Conservation (phyloP, 495 filamentous ascomycete genomes). For the Aspergillus affinis region DNA sequence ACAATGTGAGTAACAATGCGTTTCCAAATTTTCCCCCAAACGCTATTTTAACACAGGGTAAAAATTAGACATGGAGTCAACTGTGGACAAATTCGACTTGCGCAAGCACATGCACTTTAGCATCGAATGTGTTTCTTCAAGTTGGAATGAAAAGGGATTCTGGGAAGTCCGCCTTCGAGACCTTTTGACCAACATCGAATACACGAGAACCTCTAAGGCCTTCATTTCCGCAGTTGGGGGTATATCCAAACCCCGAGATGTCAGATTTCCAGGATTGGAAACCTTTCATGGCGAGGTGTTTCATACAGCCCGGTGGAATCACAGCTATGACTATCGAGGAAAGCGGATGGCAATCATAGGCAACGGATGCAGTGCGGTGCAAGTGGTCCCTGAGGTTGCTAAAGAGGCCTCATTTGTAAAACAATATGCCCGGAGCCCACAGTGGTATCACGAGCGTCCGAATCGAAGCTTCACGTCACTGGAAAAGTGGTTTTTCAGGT, state of each 20-base stretch:
- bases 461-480: conserved; percentile 32
- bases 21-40: no score
- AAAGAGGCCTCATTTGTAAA: conserved; percentile 48
- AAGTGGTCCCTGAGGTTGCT: conserved; percentile 34
- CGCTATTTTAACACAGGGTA: no score
- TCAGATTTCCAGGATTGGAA: conserved; percentile 34
- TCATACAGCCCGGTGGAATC: conserved; percentile 50
- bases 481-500: conserved; percentile 32
- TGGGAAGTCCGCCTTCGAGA: conserved; percentile 28
- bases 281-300: conserved; percentile 44
- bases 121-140: conserved; percentile 22
- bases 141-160: conserved; percentile 29
- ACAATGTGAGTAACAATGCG: no score
- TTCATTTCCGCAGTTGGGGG: conserved; percentile 51
- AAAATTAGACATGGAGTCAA: conserved; percentile 32
- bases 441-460: conserved; percentile 36
- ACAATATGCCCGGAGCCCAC: conserved; percentile 55
- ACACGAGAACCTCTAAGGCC: conserved; percentile 23
- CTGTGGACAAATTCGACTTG: conserved; percentile 35
- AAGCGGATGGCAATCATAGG: conserved; percentile 52
- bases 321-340: conserved; percentile 28
- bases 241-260: conserved; percentile 43
- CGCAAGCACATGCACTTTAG: conserved; percentile 22
- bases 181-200: conserved; percentile 20
- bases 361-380: conserved; percentile 47